Base-by-base conservation (phyloP, 306 rosid genomes). In the Dalbergia cochinchinensis region DNA sequence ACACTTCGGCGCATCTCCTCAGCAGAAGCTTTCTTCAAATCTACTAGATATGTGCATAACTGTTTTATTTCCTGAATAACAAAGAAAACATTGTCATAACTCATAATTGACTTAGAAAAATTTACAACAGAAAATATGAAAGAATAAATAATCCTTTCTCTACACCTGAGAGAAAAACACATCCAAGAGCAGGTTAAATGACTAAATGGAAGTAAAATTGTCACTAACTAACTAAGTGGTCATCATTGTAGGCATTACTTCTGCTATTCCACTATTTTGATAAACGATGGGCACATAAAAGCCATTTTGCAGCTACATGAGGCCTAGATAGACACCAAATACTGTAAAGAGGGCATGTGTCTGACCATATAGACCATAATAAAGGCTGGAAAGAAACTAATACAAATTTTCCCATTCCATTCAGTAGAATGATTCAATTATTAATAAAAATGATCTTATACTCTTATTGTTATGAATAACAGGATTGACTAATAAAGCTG, bases 1-100 rank as follows among this genome's bases (percentile, higher is more conserved):
- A 96, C 99, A 82, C 99, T 96, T 83, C 90, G 88, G 12, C 98
- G 99, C 99, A 96, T 93, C 85, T 96, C 99, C 80, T 96, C 99
- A 8, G 99, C 98, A 53, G 99, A 94, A 26, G 99, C 93, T 84
- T 67, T 96, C 88, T 88, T 93, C 83, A 96, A 87, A 82, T 96
- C 97, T 78, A 91, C 84, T 55, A 96, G 94, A 81, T 91, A 83
- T 50, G 97, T 69, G 66, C 99, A 91, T 81, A 96, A 90, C 76
- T 96, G 99, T 82, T 91, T 96, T 78, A 96, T 88, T 84, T 96
- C 99, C 99, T 96, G 87, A 64, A 77, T 0, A 47, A 59, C 20
- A 14, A 44, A 67, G 54, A 12, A 68, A 54, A 26, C 22, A 74
- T 11, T 15, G 11, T 37, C 41, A 37, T 37, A 26, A 26, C 31